These are phyloP conservation scores for Panicum hallii DNA, from an alignment of 202 grass and related monocot genomes.

Conservation along the genomic window DNA sequence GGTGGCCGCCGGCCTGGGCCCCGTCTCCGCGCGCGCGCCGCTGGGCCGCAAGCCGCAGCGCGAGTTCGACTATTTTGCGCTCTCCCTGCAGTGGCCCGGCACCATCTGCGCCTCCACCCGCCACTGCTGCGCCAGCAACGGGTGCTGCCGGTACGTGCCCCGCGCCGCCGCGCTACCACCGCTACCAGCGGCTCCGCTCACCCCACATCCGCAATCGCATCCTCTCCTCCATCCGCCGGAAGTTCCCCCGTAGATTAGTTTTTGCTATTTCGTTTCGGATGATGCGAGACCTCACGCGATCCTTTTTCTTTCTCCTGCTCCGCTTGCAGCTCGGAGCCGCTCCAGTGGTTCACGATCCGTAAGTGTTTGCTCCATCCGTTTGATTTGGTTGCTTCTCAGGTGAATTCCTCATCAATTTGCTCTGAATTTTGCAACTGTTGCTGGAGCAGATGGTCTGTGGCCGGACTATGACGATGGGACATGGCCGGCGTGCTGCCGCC, in stretches of 20 bases:
- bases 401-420: not conserved
- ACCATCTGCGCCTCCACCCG: conserved; percentile 67
- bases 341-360: conserved; percentile 74
- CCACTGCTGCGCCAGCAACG: conserved; percentile 68
- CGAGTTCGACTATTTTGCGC: conserved; percentile 77
- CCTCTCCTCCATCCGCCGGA: not conserved
- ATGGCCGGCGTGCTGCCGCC: conserved; percentile 85
- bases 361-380: conserved; percentile 27
- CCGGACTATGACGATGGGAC: conserved; percentile 88
- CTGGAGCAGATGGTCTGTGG: conserved; percentile 83
- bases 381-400: not conserved
- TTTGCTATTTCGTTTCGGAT: not conserved
- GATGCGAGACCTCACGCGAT: not conserved
- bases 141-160: conserved; percentile 60
- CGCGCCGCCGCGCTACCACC: not conserved
- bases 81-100: conserved; percentile 75
- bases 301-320: not conserved
- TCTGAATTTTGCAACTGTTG: not conserved
- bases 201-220: not conserved
- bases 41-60: conserved; percentile 37
- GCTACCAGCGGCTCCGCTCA: not conserved
- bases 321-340: conserved; percentile 48
- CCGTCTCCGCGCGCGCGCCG: conserved; percentile 14
- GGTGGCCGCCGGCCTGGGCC: conserved; percentile 17
- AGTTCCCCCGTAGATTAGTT: not conserved